Evolutionary conservation across 2,329 filamentous ascomycete species (phyloP), one percentile per base, ranked within the genome.

Genomic region (Gliomastix tumulicola): DNA sequence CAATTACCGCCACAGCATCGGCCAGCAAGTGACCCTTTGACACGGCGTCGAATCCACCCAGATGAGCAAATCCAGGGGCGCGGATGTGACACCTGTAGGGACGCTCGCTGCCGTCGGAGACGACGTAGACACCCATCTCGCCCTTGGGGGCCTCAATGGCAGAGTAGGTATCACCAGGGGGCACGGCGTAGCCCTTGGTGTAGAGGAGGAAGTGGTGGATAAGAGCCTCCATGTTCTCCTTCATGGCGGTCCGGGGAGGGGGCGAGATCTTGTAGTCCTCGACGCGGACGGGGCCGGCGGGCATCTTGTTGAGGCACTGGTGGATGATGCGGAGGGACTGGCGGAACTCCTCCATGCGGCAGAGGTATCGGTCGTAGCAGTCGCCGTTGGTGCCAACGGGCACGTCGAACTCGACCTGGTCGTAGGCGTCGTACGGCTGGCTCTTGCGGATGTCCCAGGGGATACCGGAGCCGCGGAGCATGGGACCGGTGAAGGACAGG

Each of bases 191-290:
- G 41, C 92, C 92, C 77, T 98, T 98, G 63, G 89, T 97, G 73
- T 90, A 98, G 37, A 98, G 81, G 48, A 98, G 69, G 76, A 98
- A 98, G 73, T 98, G 92, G 70, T 98, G 92, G 59, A 98, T 98
- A 30, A 98, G 78, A 27, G 92, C 89, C 70, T 98, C 92, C 94
- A 98, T 98, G 73, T 98, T 98, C 79, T 98, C 92, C 78, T 98
- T 98, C 92, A 98, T 98, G 55, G 92, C 92, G 31, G 87, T 75
- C 56, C 92, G 82, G n/a, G 92, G 94, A 44, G 92, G 92, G 17
- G 92, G 92, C 4, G 87, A 84, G 55, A 98, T 79, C 79, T 98
- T 98, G 80, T 97, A 98, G 66, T 98, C 92, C 67, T 98, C 92
- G 30, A 96, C 88, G 49, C 90, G 85, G 57, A 97, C 78, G 36